Evolutionary conservation across 805 yeast genomes (phyloP).

Genomic region (Saturnispora gosingensis): DNA sequence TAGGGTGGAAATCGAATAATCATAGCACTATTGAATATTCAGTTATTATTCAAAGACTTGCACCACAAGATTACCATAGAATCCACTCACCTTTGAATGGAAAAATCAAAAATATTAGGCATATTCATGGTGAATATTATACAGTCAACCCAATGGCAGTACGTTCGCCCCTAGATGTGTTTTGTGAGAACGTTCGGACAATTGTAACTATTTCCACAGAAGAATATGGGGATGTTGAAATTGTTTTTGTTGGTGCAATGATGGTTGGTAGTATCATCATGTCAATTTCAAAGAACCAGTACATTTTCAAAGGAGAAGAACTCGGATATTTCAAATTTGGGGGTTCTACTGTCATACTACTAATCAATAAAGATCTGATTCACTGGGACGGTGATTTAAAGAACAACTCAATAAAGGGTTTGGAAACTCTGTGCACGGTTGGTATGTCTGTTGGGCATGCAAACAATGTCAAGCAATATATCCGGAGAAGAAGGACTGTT

Average conservation of each 20-base stretch:
- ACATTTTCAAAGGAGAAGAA: constrained; percentile 64
- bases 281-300: constrained; percentile 52
- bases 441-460: constrained; percentile 90
- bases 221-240: constrained; percentile 67
- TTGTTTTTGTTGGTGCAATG: constrained; percentile 93
- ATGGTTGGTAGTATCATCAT: constrained; percentile 91
- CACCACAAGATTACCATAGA: constrained; percentile 96
- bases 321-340: constrained; percentile 95
- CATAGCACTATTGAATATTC: constrained; percentile 30
- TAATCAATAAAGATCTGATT: constrained; percentile 46
- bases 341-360: constrained; percentile 73
- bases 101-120: constrained; percentile 49
- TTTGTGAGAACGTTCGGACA: constrained; percentile 81
- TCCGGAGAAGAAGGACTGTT: background rate
- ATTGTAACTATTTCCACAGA: constrained; percentile 67
- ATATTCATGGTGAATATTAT: constrained; percentile 83
- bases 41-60: constrained; percentile 73
- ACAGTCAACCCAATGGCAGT: constrained; percentile 98
- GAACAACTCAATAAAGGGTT: constrained; percentile 53
- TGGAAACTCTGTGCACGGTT: constrained; percentile 79
- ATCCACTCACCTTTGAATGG: constrained; percentile 88
- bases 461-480: constrained; percentile 27
- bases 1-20: constrained; percentile 10
- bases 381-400: constrained; percentile 66
- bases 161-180: constrained; percentile 79